phyloP scores from a whole-genome alignment of 148 eudicot genomes.

The Chenopodium suecicum region DNA sequence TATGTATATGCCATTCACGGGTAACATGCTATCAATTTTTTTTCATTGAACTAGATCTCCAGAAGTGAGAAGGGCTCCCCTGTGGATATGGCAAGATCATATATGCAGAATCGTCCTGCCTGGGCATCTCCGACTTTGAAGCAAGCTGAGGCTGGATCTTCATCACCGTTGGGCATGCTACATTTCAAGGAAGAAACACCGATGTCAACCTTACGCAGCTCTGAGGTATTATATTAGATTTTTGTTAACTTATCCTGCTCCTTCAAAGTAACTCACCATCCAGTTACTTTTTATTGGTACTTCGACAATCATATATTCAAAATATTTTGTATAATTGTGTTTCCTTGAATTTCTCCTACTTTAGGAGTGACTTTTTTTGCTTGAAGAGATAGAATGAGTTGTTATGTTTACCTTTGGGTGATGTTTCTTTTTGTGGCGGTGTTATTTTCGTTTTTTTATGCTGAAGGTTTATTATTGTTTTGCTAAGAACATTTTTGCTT shows the following conservation, averaged over 20 bases:
- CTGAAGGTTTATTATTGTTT: not conserved
- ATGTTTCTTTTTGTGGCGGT: not conserved
- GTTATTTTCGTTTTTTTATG: no score
- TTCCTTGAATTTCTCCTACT: not conserved
- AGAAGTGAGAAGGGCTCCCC: constrained; percentile 60
- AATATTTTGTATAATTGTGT: not conserved
- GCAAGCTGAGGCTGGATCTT: constrained; percentile 44
- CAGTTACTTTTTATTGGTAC: not conserved
- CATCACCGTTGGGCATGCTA: constrained; percentile 40
- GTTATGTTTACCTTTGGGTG: not conserved
- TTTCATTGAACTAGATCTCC: constrained; percentile 40
- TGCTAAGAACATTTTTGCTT: not conserved
- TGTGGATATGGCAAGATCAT: constrained; percentile 78
- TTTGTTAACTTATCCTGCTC: not conserved
- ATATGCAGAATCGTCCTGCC: constrained; percentile 75
- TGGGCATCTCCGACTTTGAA: constrained; percentile 63
- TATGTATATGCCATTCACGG: not conserved
- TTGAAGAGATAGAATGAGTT: not conserved
- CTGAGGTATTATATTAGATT: constrained; percentile 31
- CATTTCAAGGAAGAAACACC: constrained; percentile 47
- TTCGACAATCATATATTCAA: not conserved
- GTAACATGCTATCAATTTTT: not conserved
- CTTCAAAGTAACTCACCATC: not conserved
- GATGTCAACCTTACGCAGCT: constrained; percentile 37
- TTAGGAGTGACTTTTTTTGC: not conserved